A percentile compares a stretch with the other conserved stretches of the same genome.
Evolutionary conservation across 2,329 filamentous ascomycete species (phyloP).

Genomic region (Colletotrichum coccodes): DNA sequence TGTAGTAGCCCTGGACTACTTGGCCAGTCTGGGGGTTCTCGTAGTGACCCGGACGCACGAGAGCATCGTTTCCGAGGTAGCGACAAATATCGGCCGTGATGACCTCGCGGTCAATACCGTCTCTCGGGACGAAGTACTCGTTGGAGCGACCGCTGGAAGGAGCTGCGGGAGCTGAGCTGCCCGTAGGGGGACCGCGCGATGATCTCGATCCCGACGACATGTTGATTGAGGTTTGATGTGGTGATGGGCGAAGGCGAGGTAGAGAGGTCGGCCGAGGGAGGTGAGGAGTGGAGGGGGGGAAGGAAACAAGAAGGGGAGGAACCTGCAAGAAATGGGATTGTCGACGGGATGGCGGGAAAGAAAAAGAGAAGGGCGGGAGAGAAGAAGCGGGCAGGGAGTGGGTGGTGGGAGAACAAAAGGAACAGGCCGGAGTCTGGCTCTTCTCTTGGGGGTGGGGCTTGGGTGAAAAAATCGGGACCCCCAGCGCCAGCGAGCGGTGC

Average conservation of each 20-base stretch:
- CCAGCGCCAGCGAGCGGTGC: constrained; percentile 22
- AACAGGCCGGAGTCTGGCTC: constrained; percentile 33
- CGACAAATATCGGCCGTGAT: constrained; percentile 87
- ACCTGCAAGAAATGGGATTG: constrained; percentile 39
- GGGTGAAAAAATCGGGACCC: constrained; percentile 28
- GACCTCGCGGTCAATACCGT: constrained; percentile 85
- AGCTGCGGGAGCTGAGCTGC: constrained; percentile 43
- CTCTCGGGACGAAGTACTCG: constrained; percentile 83
- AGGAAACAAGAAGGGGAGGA: constrained; percentile 36
- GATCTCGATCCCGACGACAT: constrained; percentile 54
- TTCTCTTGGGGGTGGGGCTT: constrained; percentile 29
- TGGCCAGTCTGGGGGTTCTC: constrained; percentile 70
- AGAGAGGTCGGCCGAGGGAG: constrained; percentile 26
- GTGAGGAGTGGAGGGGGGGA: constrained; percentile 36
- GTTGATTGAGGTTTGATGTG: constrained; percentile 45
- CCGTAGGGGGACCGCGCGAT: constrained; percentile 45
- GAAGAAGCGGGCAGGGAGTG: constrained; percentile 41
- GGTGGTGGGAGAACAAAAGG: constrained; percentile 42
- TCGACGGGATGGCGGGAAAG: constrained; percentile 41
- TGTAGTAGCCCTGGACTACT: constrained; percentile 77
- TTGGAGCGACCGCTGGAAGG: constrained; percentile 67
- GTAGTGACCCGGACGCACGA: constrained; percentile 79
- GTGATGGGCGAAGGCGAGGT: constrained; percentile 29
- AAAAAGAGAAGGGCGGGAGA: constrained; percentile 40
- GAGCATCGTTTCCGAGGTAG: constrained; percentile 84